These are phyloP conservation scores for Leccinum variicolor DNA, from an alignment of 768 basidiomycete genomes.

Conservation along the genomic window DNA sequence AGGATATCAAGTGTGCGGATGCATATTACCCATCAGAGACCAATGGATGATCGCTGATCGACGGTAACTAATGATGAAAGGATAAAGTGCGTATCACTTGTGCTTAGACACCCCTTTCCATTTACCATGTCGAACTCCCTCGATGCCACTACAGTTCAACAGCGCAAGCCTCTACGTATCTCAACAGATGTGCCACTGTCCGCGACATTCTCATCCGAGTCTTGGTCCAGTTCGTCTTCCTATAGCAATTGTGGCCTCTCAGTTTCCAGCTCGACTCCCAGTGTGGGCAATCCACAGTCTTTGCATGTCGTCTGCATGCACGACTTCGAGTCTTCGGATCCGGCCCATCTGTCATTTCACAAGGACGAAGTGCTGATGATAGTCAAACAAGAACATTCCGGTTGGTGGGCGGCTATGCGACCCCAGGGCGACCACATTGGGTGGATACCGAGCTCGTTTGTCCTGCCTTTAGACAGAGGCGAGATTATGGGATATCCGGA, in stretches of 20 bases:
- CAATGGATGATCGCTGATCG: background rate
- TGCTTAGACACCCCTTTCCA: background rate
- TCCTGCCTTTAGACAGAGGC: slow-evolving; percentile 42
- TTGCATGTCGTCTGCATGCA: slow-evolving; percentile 55
- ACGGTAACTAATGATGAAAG: background rate
- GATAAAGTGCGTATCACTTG: slow-evolving; percentile 8
- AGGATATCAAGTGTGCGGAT: slow-evolving; percentile 9
- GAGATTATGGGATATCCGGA: slow-evolving; percentile 43
- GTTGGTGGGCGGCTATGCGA: slow-evolving; percentile 81
- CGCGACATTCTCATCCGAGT: slow-evolving; percentile 34
- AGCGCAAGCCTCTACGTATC: slow-evolving; percentile 21
- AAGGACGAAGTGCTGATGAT: slow-evolving; percentile 67
- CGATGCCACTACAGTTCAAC: background rate
- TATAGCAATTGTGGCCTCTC: slow-evolving; percentile 2
- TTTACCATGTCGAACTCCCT: slow-evolving; percentile 11
- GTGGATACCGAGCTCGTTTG: slow-evolving; percentile 77
- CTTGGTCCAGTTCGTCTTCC: slow-evolving; percentile 22
- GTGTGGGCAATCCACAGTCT: slow-evolving; percentile 30
- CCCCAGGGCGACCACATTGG: slow-evolving; percentile 51
- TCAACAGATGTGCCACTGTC: slow-evolving; percentile 35
- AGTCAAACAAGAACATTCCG: slow-evolving; percentile 64
- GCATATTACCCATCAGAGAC: background rate
- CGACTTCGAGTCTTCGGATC: slow-evolving; percentile 63
- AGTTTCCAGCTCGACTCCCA: slow-evolving; percentile 25
- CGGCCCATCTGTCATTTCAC: slow-evolving; percentile 57